A percentile compares a stretch with the other conserved stretches of the same genome.
Conservation (phyloP, 164 flowering plant genomes). For the Houttuynia cordata region DNA sequence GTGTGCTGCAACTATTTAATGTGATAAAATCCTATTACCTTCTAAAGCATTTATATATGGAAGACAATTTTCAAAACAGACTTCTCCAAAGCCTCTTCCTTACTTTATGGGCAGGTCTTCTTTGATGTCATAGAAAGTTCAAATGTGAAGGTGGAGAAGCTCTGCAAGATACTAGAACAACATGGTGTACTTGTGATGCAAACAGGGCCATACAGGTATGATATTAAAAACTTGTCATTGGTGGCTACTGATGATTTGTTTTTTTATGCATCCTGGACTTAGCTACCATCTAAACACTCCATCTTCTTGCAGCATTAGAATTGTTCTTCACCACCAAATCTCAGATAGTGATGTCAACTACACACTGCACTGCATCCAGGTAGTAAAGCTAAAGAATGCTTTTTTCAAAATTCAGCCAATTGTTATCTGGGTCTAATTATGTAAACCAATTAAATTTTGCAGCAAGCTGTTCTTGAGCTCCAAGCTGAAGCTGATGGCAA, state of each 20-base stretch:
- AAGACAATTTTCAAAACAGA: no score
- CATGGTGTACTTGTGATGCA: constrained; percentile 47
- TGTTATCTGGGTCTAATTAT: background rate
- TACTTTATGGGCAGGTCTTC: constrained; percentile 31
- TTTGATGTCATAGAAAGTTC: constrained; percentile 36
- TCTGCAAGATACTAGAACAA: constrained; percentile 44
- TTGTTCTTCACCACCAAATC: constrained; percentile 79
- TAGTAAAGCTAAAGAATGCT: constrained; percentile 8
- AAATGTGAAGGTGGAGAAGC: constrained; percentile 25
- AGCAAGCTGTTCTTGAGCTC: constrained; percentile 37
- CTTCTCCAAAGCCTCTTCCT: no score
- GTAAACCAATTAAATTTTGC: constrained; percentile 11
- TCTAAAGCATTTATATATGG: no score
- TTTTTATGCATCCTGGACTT: background rate
- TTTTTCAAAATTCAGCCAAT: background rate
- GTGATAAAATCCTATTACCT: no score
- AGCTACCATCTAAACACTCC: background rate
- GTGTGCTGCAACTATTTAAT: no score
- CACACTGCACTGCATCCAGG: constrained; percentile 67
- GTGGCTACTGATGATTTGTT: background rate
- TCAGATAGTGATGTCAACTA: constrained; percentile 60
- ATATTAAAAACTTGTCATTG: background rate
- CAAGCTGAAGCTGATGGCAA: constrained; percentile 11
- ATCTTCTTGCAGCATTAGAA: constrained; percentile 38
- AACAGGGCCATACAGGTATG: constrained; percentile 9